These are phyloP conservation scores for Cladorrhinum sp. DNA, from an alignment of 2,329 filamentous ascomycete genomes.

Conservation along the genomic window DNA sequence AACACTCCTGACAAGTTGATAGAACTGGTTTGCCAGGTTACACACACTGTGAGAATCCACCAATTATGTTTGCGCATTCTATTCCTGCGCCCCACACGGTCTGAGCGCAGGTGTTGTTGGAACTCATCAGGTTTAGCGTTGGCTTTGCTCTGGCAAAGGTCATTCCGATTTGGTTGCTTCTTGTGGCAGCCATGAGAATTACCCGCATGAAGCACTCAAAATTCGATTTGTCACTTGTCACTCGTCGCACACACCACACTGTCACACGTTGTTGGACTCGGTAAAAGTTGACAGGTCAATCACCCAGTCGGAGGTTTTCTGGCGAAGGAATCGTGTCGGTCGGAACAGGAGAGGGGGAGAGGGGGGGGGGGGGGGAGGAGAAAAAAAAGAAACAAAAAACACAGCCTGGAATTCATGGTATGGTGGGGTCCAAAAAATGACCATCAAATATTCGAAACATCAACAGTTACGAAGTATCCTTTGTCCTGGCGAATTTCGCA, in stretches of 20 bases:
- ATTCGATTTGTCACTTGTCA: neutral
- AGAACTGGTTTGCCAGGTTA: neutral
- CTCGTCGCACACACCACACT: neutral
- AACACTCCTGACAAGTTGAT: constrained; percentile 6
- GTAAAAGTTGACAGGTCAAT: neutral
- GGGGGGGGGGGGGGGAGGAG: too few relatives aligned
- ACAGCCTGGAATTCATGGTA: neutral
- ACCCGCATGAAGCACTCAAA: neutral
- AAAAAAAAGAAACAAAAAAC: neutral
- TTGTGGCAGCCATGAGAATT: neutral
- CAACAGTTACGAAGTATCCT: too few relatives aligned
- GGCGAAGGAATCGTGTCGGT: neutral
- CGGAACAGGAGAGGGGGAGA: neutral
- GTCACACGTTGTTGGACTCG: neutral
- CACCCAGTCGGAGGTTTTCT: neutral
- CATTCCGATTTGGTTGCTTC: neutral
- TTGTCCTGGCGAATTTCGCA: too few relatives aligned
- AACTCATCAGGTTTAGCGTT: constrained; percentile 1
- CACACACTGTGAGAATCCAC: neutral
- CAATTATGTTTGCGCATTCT: neutral
- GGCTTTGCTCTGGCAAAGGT: neutral
- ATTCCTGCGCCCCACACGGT: constrained; percentile 24
- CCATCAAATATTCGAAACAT: too few relatives aligned
- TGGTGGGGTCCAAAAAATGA: too few relatives aligned
- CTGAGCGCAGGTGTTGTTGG: constrained; percentile 14